phyloP scores from a whole-genome alignment of 345 rosid species.

The Physaria fendleri region DNA sequence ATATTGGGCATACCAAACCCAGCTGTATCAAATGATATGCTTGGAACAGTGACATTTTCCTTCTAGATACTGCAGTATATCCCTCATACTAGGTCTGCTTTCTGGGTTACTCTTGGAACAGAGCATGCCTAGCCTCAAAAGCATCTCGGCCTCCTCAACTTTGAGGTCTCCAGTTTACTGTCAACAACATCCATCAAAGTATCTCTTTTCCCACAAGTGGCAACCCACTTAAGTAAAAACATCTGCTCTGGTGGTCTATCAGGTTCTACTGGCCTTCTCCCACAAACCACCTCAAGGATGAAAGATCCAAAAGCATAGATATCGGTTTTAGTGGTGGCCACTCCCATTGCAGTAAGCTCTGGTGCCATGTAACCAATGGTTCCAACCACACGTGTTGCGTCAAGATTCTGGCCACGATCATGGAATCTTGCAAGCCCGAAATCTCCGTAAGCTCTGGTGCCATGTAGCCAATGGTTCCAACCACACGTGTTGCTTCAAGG shows the following conservation, averaged over 20 bases:
- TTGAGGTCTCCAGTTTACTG: conserved; percentile 15
- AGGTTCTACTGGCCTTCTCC: conserved; percentile 37
- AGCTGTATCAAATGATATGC: not conserved
- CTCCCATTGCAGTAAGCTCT: conserved; percentile 31
- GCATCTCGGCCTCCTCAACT: conserved; percentile 40
- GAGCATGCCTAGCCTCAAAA: conserved; percentile 38
- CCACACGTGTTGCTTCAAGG: conserved; percentile 32
- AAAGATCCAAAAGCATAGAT: conserved; percentile 32
- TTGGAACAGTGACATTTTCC: not conserved
- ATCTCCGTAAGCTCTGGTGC: conserved; percentile 42
- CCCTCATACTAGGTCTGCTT: conserved; percentile 31
- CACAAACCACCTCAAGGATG: conserved; percentile 33
- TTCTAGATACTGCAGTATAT: not conserved
- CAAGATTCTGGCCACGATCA: conserved; percentile 29
- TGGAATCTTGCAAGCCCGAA: conserved; percentile 39
- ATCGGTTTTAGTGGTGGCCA: conserved; percentile 25
- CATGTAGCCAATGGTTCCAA: conserved; percentile 39
- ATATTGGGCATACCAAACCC: not conserved
- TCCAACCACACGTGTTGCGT: conserved; percentile 35
- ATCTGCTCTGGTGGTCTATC: not conserved
- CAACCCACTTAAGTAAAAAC: conserved; percentile 25
- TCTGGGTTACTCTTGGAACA: conserved; percentile 39
- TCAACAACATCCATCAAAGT: conserved; percentile 19
- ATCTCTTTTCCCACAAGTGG: conserved; percentile 13
- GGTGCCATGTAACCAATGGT: conserved; percentile 40